phyloP scores from a whole-genome alignment of 208 protist genomes.

The Zelonia costaricensis region DNA sequence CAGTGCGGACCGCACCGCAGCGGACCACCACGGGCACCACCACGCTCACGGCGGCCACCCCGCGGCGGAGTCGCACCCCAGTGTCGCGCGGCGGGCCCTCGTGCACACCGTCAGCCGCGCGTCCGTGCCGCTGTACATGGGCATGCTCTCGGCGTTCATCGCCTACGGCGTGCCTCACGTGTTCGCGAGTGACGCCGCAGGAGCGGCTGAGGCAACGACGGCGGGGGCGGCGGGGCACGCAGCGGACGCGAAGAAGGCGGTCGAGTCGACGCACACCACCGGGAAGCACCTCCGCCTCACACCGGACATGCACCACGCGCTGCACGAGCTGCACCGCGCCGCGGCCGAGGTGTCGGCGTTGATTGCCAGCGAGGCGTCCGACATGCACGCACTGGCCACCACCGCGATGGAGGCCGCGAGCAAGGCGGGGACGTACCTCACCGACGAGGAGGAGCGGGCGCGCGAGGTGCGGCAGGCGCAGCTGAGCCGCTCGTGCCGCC shows the following conservation, averaged over 20 bases:
- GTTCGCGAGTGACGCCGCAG: background rate
- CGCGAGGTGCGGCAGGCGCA: background rate
- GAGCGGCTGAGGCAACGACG: background rate
- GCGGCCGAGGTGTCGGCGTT: conserved; percentile 6
- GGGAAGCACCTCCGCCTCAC: conserved; percentile 1
- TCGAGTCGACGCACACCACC: background rate
- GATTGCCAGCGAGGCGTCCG: conserved; percentile 1
- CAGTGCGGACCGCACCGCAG: background rate
- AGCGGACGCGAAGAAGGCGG: too few relatives aligned
- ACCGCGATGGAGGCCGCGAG: background rate
- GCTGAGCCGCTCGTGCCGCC: conserved; percentile 4
- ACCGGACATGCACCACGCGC: conserved; percentile 8
- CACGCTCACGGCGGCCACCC: background rate
- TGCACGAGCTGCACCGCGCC: conserved; percentile 25
- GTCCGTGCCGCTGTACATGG: conserved; percentile 31
- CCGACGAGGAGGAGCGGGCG: background rate
- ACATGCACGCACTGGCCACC: conserved; percentile 7
- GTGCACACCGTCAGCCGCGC: conserved; percentile 11
- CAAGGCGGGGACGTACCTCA: background rate
- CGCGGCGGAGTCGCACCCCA: background rate
- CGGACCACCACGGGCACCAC: background rate
- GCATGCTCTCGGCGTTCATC: conserved; percentile 31
- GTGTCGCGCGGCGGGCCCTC: conserved; percentile 25
- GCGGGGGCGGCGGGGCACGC: too few relatives aligned
- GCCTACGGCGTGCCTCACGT: conserved; percentile 34